Percentiles rank a stretch among this genome's conserved stretches.
Conservation (phyloP, 208 protist species). For the Leptomonas pyrrhocoris region DNA sequence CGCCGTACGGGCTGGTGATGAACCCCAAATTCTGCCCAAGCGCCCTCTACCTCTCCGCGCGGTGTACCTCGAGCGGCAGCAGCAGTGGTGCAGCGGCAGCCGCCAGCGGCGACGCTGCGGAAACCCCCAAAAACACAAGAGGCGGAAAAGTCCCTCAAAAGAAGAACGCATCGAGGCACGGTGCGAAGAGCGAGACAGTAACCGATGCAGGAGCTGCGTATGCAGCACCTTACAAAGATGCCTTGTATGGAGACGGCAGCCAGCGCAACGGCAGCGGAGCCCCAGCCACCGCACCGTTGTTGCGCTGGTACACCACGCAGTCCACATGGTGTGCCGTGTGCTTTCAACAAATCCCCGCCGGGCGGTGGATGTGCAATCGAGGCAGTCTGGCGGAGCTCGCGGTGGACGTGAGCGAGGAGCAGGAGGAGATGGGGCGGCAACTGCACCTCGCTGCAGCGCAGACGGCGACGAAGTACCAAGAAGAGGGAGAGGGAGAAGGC, state of each 20-base stretch:
- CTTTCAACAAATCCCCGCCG: conserved; percentile 48
- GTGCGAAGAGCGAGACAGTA: background rate
- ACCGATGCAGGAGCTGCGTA: no score
- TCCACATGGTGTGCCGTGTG: conserved; percentile 53
- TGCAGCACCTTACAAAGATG: conserved; percentile 4
- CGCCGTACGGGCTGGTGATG: conserved; percentile 50
- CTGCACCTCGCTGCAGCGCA: background rate
- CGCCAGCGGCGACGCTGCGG: background rate
- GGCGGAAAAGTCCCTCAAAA: no score
- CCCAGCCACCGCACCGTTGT: background rate
- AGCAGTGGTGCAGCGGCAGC: background rate
- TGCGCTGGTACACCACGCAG: conserved; percentile 34
- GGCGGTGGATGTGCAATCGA: conserved; percentile 51
- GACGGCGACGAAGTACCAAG: background rate
- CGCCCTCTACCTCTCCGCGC: conserved; percentile 49
- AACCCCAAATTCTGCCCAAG: conserved; percentile 52
- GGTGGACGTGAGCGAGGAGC: conserved; percentile 43
- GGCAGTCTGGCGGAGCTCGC: conserved; percentile 49
- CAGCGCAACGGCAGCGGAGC: background rate
- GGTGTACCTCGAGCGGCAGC: conserved; percentile 11
- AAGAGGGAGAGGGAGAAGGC: background rate
- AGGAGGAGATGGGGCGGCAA: conserved; percentile 29
- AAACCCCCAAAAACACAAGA: background rate
- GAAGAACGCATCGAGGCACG: conserved; percentile 13
- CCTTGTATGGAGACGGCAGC: background rate